These are phyloP conservation scores for Paxillus involutus DNA, from an alignment of 768 basidiomycete genomes.

Conservation along the genomic window DNA sequence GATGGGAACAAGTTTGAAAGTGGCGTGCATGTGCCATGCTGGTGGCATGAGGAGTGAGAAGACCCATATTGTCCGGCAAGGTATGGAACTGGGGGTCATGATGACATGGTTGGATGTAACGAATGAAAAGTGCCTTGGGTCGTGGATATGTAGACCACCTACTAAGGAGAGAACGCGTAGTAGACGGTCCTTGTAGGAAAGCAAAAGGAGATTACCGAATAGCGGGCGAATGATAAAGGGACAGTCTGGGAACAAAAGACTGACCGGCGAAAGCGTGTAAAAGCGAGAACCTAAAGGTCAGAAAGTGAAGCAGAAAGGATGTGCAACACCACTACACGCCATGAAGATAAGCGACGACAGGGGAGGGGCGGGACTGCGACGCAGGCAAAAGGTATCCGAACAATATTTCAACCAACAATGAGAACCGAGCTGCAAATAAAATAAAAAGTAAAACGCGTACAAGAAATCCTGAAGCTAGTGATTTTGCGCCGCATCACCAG, in stretches of 20 bases:
- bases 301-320: conserved; percentile 29
- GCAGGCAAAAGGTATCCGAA: conserved; percentile 37
- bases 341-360: conserved; percentile 29
- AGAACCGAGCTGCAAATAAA: conserved; percentile 35
- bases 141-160: conserved; percentile 14
- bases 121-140: conserved; percentile 23
- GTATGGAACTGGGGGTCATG: conserved; percentile 12
- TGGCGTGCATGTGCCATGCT: conserved; percentile 9
- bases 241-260: conserved; percentile 25
- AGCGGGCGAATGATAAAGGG: conserved; percentile 23
- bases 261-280: conserved; percentile 23
- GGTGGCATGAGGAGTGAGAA: conserved; percentile 14
- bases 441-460: conserved; percentile 34
- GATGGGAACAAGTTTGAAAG: background rate
- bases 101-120: conserved; percentile 24
- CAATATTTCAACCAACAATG: conserved; percentile 30
- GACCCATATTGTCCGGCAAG: conserved; percentile 19
- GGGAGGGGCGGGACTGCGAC: conserved; percentile 15
- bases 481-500: conserved; percentile 49
- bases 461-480: conserved; percentile 37
- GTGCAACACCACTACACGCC: conserved; percentile 30
- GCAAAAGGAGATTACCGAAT: conserved; percentile 30
- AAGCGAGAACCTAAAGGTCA: conserved; percentile 29
- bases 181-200: conserved; percentile 21
- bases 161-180: conserved; percentile 19